These are phyloP conservation scores for Penicillium macrosclerotiorum DNA, from an alignment of 495 filamentous ascomycete species.

Conservation along the genomic window DNA sequence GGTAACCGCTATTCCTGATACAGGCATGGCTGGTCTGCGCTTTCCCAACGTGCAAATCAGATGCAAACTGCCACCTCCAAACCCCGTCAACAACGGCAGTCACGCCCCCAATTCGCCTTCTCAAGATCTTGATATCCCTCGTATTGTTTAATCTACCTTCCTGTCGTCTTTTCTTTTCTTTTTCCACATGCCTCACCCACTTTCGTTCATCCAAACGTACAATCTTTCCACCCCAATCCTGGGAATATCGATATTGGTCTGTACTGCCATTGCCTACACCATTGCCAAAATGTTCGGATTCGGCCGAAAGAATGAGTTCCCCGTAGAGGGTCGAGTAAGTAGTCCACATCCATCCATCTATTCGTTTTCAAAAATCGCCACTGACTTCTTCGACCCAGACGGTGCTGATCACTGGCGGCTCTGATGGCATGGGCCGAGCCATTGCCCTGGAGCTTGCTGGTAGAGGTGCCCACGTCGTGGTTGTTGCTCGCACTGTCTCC, in stretches of 20 bases:
- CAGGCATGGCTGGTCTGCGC: too few relatives aligned
- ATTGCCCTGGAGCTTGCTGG: slow-evolving; percentile 68
- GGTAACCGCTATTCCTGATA: slow-evolving; percentile 5
- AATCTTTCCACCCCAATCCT: slow-evolving; percentile 27
- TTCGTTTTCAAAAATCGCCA: background rate
- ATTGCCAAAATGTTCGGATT: slow-evolving; percentile 64
- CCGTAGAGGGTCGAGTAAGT: slow-evolving; percentile 75
- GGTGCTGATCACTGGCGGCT: slow-evolving; percentile 85
- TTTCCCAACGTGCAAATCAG: too few relatives aligned
- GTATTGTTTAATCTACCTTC: background rate
- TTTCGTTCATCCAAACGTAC: slow-evolving; percentile 24
- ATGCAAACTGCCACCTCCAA: too few relatives aligned
- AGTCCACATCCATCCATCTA: background rate
- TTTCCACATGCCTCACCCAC: slow-evolving; percentile 28
- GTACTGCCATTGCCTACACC: slow-evolving; percentile 44
- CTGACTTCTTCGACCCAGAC: slow-evolving; percentile 53
- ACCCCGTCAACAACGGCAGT: too few relatives aligned
- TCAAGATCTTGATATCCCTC: background rate
- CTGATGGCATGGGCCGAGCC: slow-evolving; percentile 84
- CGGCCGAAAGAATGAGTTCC: slow-evolving; percentile 67
- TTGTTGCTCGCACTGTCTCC: slow-evolving; percentile 71
- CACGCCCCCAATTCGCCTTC: too few relatives aligned
- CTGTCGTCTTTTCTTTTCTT: slow-evolving; percentile 5
- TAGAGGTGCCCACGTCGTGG: slow-evolving; percentile 83
- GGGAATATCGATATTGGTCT: slow-evolving; percentile 44